A percentile compares a stretch with the other conserved stretches of the same genome.
Evolutionary conservation across 1,139 yeast species (phyloP).

Genomic region (Candida freyschussii): DNA sequence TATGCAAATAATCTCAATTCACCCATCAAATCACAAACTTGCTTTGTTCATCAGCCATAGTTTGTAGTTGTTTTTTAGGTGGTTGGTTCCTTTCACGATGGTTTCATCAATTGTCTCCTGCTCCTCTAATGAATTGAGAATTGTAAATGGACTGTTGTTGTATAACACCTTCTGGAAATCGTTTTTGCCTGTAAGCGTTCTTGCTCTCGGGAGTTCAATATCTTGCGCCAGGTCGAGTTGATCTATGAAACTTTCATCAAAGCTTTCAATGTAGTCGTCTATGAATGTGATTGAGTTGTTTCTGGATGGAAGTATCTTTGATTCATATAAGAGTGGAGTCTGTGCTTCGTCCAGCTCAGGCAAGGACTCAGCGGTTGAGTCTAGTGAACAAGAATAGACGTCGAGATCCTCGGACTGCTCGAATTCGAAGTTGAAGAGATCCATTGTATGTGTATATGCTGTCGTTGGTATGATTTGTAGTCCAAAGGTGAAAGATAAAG

Average conservation of each 20-base stretch:
- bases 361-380: conserved; percentile 13
- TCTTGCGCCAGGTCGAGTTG: conserved; percentile 16
- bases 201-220: neutral
- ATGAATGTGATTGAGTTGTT: conserved; percentile 10
- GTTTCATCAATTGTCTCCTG: conserved; percentile 15
- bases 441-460: conserved; percentile 10
- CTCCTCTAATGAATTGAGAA: conserved; percentile 3
- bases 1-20: too few relatives aligned
- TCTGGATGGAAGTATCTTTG: conserved; percentile 16
- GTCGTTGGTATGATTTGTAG: too few relatives aligned
- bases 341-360: conserved; percentile 17
- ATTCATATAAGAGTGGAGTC: conserved; percentile 23
- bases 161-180: too few relatives aligned
- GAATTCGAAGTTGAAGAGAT: conserved; percentile 16
- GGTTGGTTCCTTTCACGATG: conserved; percentile 19
- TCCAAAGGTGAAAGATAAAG: too few relatives aligned
- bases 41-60: conserved; percentile 18
- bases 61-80: conserved; percentile 24
- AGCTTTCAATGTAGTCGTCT: conserved; percentile 7
- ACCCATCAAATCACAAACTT: too few relatives aligned
- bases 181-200: too few relatives aligned
- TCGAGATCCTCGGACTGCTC: conserved; percentile 10
- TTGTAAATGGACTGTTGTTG: conserved; percentile 2
- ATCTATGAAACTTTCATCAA: conserved; percentile 22
- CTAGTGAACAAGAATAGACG: conserved; percentile 17